These are phyloP conservation scores for Phoma sp. DNA, from an alignment of 2,329 filamentous ascomycete genomes.

Conservation along the genomic window DNA sequence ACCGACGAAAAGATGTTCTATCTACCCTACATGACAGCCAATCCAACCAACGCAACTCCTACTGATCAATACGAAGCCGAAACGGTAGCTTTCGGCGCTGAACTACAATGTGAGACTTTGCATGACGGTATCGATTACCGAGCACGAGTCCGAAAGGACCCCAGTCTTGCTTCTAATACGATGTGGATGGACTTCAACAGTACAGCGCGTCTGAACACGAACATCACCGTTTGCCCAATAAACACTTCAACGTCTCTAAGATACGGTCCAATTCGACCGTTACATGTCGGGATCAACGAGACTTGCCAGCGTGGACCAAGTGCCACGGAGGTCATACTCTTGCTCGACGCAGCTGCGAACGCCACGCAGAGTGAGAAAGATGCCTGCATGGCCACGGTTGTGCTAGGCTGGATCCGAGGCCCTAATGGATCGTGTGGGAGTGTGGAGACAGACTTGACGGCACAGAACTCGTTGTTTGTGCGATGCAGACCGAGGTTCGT, in stretches of 20 bases:
- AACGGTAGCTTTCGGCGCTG: slow-evolving; percentile 46
- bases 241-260: background rate
- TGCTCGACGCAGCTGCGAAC: slow-evolving; percentile 17
- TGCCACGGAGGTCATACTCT: slow-evolving; percentile 23
- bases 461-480: slow-evolving; percentile 37
- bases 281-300: background rate
- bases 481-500: slow-evolving; percentile 46
- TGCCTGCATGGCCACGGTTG: slow-evolving; percentile 28
- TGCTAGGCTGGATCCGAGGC: slow-evolving; percentile 39
- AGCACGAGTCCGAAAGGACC: background rate
- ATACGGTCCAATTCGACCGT: background rate
- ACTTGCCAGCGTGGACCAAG: slow-evolving; percentile 8
- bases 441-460: background rate
- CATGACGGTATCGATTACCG: slow-evolving; percentile 9
- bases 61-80: slow-evolving; percentile 23
- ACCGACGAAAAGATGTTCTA: slow-evolving; percentile 55
- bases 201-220: background rate
- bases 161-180: background rate
- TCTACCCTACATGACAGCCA: slow-evolving; percentile 49
- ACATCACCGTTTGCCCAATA: background rate
- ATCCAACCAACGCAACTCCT: background rate
- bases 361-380: slow-evolving; percentile 25
- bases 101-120: slow-evolving; percentile 44
- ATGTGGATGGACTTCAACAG: background rate
- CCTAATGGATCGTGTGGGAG: slow-evolving; percentile 20